Evolutionary conservation across 2,329 filamentous ascomycete genomes (phyloP).

Genomic region (Paraconiothyrium brasiliense): DNA sequence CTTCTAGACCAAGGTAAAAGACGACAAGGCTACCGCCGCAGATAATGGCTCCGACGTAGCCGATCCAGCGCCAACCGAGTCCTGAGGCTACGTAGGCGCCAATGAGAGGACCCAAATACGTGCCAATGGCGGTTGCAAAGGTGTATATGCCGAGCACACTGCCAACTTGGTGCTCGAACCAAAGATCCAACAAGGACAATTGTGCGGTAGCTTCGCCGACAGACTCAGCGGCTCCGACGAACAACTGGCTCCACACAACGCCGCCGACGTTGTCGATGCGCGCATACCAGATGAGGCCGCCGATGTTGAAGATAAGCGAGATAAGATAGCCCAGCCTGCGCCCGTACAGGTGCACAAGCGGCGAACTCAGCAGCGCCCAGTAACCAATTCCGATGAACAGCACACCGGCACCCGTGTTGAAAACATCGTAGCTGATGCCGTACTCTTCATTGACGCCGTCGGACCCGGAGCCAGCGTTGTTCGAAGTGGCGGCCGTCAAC

Average conservation of each 20-base stretch:
- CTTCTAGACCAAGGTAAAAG: conserved; percentile 28
- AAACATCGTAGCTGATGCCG: conserved; percentile 31
- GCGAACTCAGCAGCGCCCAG: conserved; percentile 30
- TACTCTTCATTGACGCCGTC: conserved; percentile 31
- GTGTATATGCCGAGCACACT: conserved; percentile 31
- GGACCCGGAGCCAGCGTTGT: conserved; percentile 31
- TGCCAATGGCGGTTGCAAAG: conserved; percentile 30
- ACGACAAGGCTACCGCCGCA: conserved; percentile 26
- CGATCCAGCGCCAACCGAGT: conserved; percentile 30
- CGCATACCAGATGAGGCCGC: conserved; percentile 32
- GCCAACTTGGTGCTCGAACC: conserved; percentile 32
- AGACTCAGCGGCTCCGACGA: conserved; percentile 31
- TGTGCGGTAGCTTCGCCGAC: conserved; percentile 30
- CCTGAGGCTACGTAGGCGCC: conserved; percentile 27
- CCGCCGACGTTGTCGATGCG: conserved; percentile 27
- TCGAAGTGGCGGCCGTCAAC: conserved; percentile 30
- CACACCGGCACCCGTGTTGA: conserved; percentile 31
- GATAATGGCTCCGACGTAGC: conserved; percentile 29
- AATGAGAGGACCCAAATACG: conserved; percentile 27
- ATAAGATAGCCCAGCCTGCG: conserved; percentile 29
- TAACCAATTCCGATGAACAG: conserved; percentile 31
- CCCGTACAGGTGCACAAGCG: conserved; percentile 31
- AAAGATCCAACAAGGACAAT: conserved; percentile 28
- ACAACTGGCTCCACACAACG: conserved; percentile 32
- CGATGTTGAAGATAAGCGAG: conserved; percentile 30